Conservation (phyloP, 768 basidiomycete genomes). For the Hebeloma cylindrosporum region DNA sequence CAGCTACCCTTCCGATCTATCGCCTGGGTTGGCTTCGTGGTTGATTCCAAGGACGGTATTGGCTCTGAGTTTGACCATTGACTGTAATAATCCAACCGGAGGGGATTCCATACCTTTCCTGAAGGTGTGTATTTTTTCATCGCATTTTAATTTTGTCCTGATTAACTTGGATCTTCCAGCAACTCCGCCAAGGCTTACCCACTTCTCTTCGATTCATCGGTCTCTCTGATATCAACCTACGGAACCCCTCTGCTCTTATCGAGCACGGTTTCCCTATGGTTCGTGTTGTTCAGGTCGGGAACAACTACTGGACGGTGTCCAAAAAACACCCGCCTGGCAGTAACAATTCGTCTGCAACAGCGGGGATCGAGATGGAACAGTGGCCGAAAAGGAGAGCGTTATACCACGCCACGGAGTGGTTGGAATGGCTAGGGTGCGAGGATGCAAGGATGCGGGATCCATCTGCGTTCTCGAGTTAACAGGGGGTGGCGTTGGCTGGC, state of each 20-base stretch:
- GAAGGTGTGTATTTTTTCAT: slow-evolving; percentile 30
- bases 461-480: slow-evolving; percentile 14
- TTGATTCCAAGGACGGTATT: slow-evolving; percentile 56
- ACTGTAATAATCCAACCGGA: slow-evolving; percentile 32
- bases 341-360: slow-evolving; percentile 26
- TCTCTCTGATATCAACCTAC: slow-evolving; percentile 48
- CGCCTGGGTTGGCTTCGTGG: slow-evolving; percentile 65
- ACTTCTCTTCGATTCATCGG: slow-evolving; percentile 53
- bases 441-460: slow-evolving; percentile 43
- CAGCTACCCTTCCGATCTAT: slow-evolving; percentile 62
- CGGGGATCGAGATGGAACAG: slow-evolving; percentile 43
- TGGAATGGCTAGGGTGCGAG: slow-evolving; percentile 64
- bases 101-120: slow-evolving; percentile 45
- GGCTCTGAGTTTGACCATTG: slow-evolving; percentile 48
- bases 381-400: slow-evolving; percentile 55
- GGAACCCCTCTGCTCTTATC: slow-evolving; percentile 43
- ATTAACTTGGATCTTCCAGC: slow-evolving; percentile 34
- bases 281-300: slow-evolving; percentile 53
- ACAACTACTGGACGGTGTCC: slow-evolving; percentile 53
- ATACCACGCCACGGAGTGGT: slow-evolving; percentile 59
- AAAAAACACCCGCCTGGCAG: slow-evolving; percentile 12
- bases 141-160: background rate
- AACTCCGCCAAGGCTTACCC: slow-evolving; percentile 60
- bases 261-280: slow-evolving; percentile 65
- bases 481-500: too few relatives aligned